Evolutionary conservation across 1,284 basidiomycete genomes (phyloP), one percentile per base, ranked within the genome.

Genomic region (Quambalaria eucalypti): DNA sequence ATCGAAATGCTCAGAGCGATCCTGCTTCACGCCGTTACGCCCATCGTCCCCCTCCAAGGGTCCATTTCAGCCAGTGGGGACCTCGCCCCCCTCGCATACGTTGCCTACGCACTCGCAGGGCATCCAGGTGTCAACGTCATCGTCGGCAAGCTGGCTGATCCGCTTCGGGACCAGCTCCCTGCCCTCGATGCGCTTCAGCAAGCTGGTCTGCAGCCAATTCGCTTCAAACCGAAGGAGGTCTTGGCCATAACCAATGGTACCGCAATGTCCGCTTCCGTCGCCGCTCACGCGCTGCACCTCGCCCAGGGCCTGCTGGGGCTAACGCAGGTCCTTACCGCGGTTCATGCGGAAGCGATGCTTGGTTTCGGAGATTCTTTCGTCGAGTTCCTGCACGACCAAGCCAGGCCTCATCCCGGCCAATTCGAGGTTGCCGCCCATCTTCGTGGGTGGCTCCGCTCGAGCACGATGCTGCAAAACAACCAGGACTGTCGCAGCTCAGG

Each of bases 381-480:
- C 1, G 60, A 60, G 33, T 91, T 92, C 78, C 87, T 91, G 57
- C 85, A 87, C 73, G 80, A 83, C 54, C 78, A 82, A 39, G 84
- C 85, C 14, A 82, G 88, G 28, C 88, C 88, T n/a, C 89, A 91
- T 73, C 85, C 87, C 2, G 88, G 88, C 48, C 89, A 90, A 78
- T 80, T 88, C 52, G 55, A 65, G 51, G 56, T 57, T 28, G 56
- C 59, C 23, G 47, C 51, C 7, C 4, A 21, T 16, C 28, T 55
- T 9, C 3, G 28, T 10, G 19, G 50, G 39, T 54, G 39, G 28
- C 7, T 39, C n/a, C 5, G 19, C 2, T n/a, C 19, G 10, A 52
- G 51, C 25, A 8, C 40, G 16, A 46, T 46, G 42, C 25, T 46
- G 25, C 42, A 46, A 23, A 21, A 46, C 21, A 46, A 26, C 4